Conservation (phyloP, 371 early-diverging fungal genomes). For the Mucor indicus region DNA sequence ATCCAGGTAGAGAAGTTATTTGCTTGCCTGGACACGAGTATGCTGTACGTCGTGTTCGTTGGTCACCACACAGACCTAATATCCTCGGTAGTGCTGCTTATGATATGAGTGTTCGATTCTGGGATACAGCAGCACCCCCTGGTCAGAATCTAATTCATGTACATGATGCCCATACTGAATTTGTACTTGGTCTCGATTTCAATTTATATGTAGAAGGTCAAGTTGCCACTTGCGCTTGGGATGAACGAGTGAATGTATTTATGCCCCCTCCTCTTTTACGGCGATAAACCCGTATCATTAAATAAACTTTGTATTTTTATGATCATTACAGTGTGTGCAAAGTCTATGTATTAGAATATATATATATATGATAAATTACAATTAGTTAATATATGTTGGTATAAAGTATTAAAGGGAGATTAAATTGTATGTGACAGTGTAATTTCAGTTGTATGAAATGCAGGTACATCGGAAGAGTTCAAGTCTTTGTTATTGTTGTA, state of each 20-base stretch:
- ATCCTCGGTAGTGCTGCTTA: constrained; percentile 81
- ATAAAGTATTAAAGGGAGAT: too few species aligned
- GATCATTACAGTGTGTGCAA: too few species aligned
- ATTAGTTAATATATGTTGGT: too few species aligned
- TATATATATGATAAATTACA: too few species aligned
- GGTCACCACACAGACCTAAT: constrained; percentile 84
- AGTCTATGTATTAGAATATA: too few species aligned
- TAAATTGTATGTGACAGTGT: too few species aligned
- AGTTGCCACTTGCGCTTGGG: constrained; percentile 94
- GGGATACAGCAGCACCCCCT: constrained; percentile 73
- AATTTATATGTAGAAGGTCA: constrained; percentile 80
- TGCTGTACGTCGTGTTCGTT: constrained; percentile 86
- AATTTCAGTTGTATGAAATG: too few species aligned
- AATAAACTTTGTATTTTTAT: too few species aligned
- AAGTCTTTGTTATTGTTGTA: neutral
- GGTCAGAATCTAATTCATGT: constrained; percentile 58
- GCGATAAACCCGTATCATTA: too few species aligned
- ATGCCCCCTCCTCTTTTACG: constrained; percentile 45
- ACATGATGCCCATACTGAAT: constrained; percentile 87
- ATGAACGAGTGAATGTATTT: constrained; percentile 77
- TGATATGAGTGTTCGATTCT: constrained; percentile 92
- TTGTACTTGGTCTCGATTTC: constrained; percentile 92
- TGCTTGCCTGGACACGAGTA: constrained; percentile 84
- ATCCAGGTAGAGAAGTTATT: constrained; percentile 64
- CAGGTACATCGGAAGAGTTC: too few species aligned